Evolutionary conservation across 1,284 basidiomycete genomes (phyloP).

Genomic region (Ustilago sp.): DNA sequence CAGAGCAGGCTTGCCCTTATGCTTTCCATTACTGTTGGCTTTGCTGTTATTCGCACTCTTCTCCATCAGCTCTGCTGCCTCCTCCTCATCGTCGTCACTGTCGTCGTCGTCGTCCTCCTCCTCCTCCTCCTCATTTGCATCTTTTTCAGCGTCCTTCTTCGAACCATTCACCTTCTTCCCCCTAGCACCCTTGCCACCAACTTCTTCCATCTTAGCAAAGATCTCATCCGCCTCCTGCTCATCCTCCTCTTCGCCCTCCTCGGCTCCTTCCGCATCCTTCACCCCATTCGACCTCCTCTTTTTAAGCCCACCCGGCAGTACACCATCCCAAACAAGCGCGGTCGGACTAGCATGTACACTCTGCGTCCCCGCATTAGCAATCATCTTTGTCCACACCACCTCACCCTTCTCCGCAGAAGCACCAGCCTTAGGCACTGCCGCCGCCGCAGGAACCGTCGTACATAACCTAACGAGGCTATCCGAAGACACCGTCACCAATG

Average conservation of each 20-base stretch:
- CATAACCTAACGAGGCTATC: conserved; percentile 37
- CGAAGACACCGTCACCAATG: conserved; percentile 33
- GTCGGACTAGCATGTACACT: conserved; percentile 29
- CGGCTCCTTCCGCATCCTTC: conserved; percentile 36
- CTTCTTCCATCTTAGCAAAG: conserved; percentile 45
- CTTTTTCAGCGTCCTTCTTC: neutral
- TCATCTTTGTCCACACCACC: conserved; percentile 31
- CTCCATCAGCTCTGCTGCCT: conserved; percentile 13
- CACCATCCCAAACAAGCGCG: conserved; percentile 50
- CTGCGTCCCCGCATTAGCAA: conserved; percentile 13
- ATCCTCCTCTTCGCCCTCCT: conserved; percentile 16
- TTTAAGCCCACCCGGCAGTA: conserved; percentile 13
- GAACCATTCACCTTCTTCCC: neutral
- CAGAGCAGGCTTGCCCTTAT: conserved; percentile 18
- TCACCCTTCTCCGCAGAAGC: conserved; percentile 31
- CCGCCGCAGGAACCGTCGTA: conserved; percentile 20
- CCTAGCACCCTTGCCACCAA: conserved; percentile 13
- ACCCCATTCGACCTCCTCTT: conserved; percentile 10
- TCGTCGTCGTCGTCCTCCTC: conserved; percentile 18
- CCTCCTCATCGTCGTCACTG: conserved; percentile 23
- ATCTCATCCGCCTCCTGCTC: conserved; percentile 48
- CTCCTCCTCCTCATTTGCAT: neutral
- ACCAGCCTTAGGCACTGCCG: conserved; percentile 28
- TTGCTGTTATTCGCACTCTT: neutral
- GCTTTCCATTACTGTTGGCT: conserved; percentile 6